Conservation (phyloP, 2,329 filamentous ascomycete species). For the Metarhizium anisopliae region DNA sequence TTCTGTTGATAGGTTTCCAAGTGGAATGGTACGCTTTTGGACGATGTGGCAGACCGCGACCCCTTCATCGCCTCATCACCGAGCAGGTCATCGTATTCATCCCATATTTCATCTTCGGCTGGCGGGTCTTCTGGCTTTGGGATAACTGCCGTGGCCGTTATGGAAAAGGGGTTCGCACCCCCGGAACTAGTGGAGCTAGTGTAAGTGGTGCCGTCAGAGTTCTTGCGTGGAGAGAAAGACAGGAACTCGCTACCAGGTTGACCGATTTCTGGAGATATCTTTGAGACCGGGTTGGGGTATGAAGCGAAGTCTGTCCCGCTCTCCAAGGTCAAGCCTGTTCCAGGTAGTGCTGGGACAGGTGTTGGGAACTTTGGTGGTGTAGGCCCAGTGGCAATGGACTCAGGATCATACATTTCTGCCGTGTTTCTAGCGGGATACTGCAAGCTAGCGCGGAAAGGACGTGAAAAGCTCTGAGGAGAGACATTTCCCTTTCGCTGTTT, state of each 20-base stretch:
- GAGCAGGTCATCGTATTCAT: slow-evolving; percentile 85
- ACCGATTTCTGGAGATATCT: slow-evolving; percentile 20
- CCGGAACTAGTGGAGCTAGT: slow-evolving; percentile 55
- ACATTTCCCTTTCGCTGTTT: slow-evolving; percentile 57
- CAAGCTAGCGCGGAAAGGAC: slow-evolving; percentile 59
- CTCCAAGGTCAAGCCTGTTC: slow-evolving; percentile 24
- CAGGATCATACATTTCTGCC: slow-evolving; percentile 18
- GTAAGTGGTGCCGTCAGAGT: slow-evolving; percentile 51
- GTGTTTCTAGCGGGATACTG: slow-evolving; percentile 24
- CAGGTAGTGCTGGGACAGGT: slow-evolving; percentile 25
- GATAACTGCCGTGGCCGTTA: slow-evolving; percentile 55
- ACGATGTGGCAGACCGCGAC: slow-evolving; percentile 45
- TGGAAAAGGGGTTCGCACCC: slow-evolving; percentile 43
- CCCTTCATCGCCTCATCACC: slow-evolving; percentile 46
- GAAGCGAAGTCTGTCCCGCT: slow-evolving; percentile 19
- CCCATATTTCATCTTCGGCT: slow-evolving; percentile 83
- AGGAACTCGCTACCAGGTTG: slow-evolving; percentile 55
- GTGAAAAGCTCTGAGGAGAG: slow-evolving; percentile 74
- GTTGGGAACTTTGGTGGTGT: slow-evolving; percentile 32
- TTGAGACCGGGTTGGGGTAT: slow-evolving; percentile 20
- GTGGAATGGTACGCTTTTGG: slow-evolving; percentile 46
- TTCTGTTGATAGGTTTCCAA: slow-evolving; percentile 39
- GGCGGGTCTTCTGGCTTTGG: slow-evolving; percentile 53
- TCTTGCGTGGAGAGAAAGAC: slow-evolving; percentile 62
- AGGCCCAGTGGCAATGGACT: slow-evolving; percentile 40